These are phyloP conservation scores for Pyrenula massariospora DNA, from an alignment of 495 filamentous ascomycete species.

Conservation along the genomic window DNA sequence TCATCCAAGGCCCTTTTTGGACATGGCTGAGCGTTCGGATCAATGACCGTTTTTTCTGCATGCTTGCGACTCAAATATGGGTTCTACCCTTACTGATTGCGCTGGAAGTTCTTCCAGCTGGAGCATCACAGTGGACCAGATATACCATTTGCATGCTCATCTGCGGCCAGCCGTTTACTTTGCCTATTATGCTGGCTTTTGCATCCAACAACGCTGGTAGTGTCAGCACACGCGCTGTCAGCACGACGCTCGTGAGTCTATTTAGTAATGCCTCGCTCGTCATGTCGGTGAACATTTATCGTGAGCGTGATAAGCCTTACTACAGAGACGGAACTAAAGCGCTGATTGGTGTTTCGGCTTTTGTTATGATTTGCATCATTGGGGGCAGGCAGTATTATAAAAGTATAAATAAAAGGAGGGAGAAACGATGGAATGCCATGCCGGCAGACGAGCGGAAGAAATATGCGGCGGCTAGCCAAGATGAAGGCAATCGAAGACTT, in stretches of 20 bases:
- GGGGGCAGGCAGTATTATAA: too few species aligned
- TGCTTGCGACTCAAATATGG: slow-evolving; percentile 45
- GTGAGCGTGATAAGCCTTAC: slow-evolving; percentile 5
- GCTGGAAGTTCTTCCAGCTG: slow-evolving; percentile 5
- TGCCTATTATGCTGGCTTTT: slow-evolving; percentile 11
- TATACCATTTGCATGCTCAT: slow-evolving; percentile 14
- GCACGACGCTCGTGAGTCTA: slow-evolving; percentile 13
- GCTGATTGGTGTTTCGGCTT: too few species aligned
- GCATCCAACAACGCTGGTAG: slow-evolving; percentile 21
- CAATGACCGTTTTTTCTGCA: slow-evolving; percentile 45
- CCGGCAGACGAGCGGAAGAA: too few species aligned
- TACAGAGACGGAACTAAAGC: slow-evolving; percentile 11
- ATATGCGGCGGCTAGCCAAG: too few species aligned
- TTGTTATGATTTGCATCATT: too few species aligned
- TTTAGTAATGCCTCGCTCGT: slow-evolving; percentile 5
- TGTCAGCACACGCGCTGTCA: slow-evolving; percentile 21
- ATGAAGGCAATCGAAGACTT: too few species aligned
- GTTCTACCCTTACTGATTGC: slow-evolving; percentile 29
- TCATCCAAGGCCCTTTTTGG: too few species aligned
- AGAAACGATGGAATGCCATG: too few species aligned
- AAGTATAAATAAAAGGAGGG: too few species aligned
- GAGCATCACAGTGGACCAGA: slow-evolving; percentile 8
- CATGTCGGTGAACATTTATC: slow-evolving; percentile 8
- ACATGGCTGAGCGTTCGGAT: slow-evolving; percentile 48
- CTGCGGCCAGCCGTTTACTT: slow-evolving; percentile 6